These are phyloP conservation scores for Chalaropsis thielavioides DNA, from an alignment of 2,329 filamentous ascomycete genomes.

Conservation along the genomic window DNA sequence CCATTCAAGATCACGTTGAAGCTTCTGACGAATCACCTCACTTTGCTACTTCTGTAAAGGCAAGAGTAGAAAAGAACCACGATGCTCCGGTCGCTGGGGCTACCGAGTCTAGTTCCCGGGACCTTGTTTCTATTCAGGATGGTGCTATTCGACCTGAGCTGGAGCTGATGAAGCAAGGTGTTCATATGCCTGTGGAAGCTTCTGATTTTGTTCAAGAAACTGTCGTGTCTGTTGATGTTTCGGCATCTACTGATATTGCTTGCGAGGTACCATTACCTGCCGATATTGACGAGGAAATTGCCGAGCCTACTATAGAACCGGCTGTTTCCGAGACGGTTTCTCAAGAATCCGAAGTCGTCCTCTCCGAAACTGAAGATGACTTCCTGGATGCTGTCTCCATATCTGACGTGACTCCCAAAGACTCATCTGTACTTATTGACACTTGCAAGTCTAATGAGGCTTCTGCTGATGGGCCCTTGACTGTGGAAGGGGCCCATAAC, in stretches of 20 bases:
- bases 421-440: too few relatives aligned
- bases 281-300: not conserved
- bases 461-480: not conserved
- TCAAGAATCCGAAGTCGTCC: not conserved
- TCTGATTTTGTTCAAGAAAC: not conserved
- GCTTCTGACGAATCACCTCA: not conserved
- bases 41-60: not conserved
- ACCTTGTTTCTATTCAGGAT: not conserved
- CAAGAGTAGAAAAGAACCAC: not conserved
- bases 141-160: not conserved
- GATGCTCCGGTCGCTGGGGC: not conserved
- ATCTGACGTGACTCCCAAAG: not conserved
- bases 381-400: not conserved
- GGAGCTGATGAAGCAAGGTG: not conserved
- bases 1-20: not conserved
- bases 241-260: not conserved
- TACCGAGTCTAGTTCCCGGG: not conserved
- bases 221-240: not conserved
- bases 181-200: not conserved
- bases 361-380: not conserved
- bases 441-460: not conserved
- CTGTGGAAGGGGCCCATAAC: too few relatives aligned
- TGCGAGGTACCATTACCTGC: not conserved
- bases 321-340: not conserved
- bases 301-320: not conserved